phyloP scores from a whole-genome alignment of 169 alveolate species.

The Miamiensis avidus region DNA sequence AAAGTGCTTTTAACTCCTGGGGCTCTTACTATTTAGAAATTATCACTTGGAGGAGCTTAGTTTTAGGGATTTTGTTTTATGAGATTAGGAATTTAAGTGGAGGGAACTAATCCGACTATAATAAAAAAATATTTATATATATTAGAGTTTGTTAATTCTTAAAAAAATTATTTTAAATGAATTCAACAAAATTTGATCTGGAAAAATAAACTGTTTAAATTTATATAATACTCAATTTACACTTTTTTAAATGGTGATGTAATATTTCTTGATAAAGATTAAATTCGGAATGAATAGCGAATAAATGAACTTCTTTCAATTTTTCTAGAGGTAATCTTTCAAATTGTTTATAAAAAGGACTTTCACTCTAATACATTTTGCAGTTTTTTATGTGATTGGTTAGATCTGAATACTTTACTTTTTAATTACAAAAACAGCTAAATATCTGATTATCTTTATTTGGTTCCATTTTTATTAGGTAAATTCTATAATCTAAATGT shows the following conservation, averaged over 20 bases:
- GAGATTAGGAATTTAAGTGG: no score
- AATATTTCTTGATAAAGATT: not conserved
- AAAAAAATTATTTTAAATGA: not conserved
- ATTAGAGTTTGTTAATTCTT: not conserved
- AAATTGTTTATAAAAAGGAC: constrained; percentile 35
- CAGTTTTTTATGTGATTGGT: constrained; percentile 31
- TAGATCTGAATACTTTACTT: constrained; percentile 2
- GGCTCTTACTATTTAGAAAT: no score
- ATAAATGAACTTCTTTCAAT: constrained; percentile 15
- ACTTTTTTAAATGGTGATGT: not conserved
- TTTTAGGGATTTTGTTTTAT: no score
- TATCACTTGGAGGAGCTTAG: no score
- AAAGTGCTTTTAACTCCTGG: no score
- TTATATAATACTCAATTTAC: not conserved
- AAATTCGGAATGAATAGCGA: constrained; percentile 10
- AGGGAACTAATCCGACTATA: not conserved
- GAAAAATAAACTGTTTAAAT: not conserved
- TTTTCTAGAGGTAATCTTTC: constrained; percentile 10
- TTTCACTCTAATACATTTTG: constrained; percentile 23
- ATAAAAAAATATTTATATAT: no score
- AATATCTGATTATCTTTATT: not conserved
- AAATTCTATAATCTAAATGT: no score
- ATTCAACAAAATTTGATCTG: not conserved
- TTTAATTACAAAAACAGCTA: constrained; percentile 10
- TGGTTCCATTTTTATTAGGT: no score